Evolutionary conservation across 306 rosid species (phyloP), one percentile per base, ranked within the genome.

Genomic region (Lathyrus oleraceus): DNA sequence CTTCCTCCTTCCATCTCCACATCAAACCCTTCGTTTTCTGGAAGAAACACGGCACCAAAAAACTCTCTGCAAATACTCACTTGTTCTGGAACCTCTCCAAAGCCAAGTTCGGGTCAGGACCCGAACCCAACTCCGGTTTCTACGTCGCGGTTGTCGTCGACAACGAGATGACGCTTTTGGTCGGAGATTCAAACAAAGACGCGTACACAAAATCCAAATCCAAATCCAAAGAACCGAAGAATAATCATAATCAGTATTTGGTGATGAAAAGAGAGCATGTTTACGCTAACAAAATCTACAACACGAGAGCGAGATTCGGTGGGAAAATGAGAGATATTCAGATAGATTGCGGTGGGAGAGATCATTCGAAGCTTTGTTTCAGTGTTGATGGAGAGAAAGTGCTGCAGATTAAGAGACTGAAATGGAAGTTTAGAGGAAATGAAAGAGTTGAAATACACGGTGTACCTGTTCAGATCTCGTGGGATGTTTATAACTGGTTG

Each of bases 401-500:
- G 0, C 32, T 82, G 17, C 78, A 75, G 73, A 75, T 78, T 27
- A 78, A 75, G 80, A 58, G 79, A 1, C 17, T 82, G 61, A 78
- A 75, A 16, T 82, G 86, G 98, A 94, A 94, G 35, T 94, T 94
- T 30, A 71, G 97, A 28, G 98, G 98, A 0, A 94, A 84, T 39
- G 95, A 94, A 72, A 76, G 85, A 4, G 81, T 90, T 5, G 85
- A 80, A 53, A 77, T 94, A 1, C 81, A 67, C n/a, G 99, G 99
- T 1, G 87, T 85, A 2, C 67, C 76, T 8, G 74, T 94, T 28
- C 96, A 89, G 61, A 84, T 94, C 75, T 94, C 93, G 0, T 94
- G 99, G 99, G 99, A 94, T 59, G 95, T 91, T 1, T 91, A 87
- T 74, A 91, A 91, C 45, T 94, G 96, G 96, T 76, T 91, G 0